A percentile compares a stretch with the other conserved stretches of the same genome.
These are phyloP conservation scores for Closterium sp. DNA, from an alignment of 139 green algal genomes.

Conservation along the genomic window DNA sequence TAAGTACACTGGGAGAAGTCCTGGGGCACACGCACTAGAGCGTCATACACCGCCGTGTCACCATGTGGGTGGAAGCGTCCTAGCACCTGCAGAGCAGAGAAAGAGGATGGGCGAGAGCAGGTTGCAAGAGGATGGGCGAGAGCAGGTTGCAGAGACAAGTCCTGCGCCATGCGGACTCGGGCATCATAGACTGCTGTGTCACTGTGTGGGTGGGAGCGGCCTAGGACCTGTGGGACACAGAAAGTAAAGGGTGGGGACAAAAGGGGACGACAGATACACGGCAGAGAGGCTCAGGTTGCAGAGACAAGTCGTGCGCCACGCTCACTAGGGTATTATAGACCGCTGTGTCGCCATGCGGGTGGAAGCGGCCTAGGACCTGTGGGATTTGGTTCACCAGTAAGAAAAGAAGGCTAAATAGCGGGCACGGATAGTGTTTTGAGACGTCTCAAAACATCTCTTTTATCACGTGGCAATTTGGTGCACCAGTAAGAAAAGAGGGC, in stretches of 20 bases:
- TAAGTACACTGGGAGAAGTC: no score
- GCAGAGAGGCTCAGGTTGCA: conserved; percentile 58
- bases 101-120: no score
- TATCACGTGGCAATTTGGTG: neutral
- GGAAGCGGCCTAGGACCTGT: conserved; percentile 95
- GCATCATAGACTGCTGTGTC: conserved; percentile 74
- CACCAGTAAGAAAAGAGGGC: conserved; percentile 54
- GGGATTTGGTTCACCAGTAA: neutral
- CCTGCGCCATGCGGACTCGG: no score
- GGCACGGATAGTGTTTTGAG: no score
- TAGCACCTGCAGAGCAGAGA: no score
- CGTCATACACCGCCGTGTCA: no score
- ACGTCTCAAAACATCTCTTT: no score
- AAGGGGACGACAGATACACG: no score
- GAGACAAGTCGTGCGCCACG: conserved; percentile 78
- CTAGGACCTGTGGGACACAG: conserved; percentile 73
- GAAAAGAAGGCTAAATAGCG: neutral
- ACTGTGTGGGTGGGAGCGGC: conserved; percentile 89
- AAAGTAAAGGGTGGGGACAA: neutral
- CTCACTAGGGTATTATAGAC: conserved; percentile 65
- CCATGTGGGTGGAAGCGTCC: no score
- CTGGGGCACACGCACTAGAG: no score
- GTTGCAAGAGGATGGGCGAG: no score
- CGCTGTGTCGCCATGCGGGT: conserved; percentile 81
- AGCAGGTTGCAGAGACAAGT: no score